Evolutionary conservation across 176 grass and related monocot species (phyloP).

Genomic region (Oryza nivara): DNA sequence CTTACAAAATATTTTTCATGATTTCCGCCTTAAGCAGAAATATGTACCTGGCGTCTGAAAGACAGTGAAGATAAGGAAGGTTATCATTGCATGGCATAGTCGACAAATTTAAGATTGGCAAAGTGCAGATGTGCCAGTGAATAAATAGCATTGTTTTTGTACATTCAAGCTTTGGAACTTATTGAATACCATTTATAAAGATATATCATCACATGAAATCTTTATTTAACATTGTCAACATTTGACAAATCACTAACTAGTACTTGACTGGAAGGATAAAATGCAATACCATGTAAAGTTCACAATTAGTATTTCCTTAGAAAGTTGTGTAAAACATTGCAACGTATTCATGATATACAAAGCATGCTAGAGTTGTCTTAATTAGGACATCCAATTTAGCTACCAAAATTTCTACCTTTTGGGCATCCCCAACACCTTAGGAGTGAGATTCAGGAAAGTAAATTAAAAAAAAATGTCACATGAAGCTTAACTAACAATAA

Average conservation of each 20-base stretch:
- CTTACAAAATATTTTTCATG: neutral
- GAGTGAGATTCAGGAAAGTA: neutral
- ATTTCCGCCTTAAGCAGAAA: neutral
- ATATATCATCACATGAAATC: slow-evolving; percentile 1
- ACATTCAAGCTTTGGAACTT: slow-evolving; percentile 16
- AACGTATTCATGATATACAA: slow-evolving; percentile 16
- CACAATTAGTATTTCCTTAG: slow-evolving; percentile 13
- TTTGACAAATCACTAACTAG: slow-evolving; percentile 6
- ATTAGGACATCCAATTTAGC: slow-evolving; percentile 1
- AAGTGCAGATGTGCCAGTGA: slow-evolving; percentile 12
- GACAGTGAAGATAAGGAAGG: slow-evolving; percentile 7
- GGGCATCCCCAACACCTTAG: neutral
- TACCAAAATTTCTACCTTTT: slow-evolving; percentile 17
- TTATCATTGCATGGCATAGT: slow-evolving; percentile 25
- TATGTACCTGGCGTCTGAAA: slow-evolving; percentile 2
- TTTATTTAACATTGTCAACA: slow-evolving; percentile 1
- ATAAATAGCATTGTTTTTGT: neutral
- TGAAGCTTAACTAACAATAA: neutral
- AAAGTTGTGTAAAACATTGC: slow-evolving; percentile 3
- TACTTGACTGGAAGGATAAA: slow-evolving; percentile 10
- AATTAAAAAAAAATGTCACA: neutral
- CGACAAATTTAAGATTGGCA: neutral
- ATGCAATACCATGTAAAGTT: neutral
- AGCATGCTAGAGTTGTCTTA: neutral
- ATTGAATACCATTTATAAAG: slow-evolving; percentile 14